Base-by-base conservation (phyloP, 2,329 filamentous ascomycete genomes). In the Arthrobotrys sinensis region DNA sequence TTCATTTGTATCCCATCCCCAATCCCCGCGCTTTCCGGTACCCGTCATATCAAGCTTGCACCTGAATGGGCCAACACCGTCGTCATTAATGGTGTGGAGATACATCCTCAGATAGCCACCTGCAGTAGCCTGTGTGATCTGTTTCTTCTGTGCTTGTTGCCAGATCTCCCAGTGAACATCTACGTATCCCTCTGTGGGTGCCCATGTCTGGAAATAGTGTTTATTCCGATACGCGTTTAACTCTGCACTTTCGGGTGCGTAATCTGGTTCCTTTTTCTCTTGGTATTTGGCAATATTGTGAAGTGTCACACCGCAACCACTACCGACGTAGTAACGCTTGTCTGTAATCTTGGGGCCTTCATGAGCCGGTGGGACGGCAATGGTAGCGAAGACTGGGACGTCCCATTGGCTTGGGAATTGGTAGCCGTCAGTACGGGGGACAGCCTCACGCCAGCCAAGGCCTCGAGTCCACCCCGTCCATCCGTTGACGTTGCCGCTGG, bases 11-110 rank as follows among this genome's bases (percentile, higher is more conserved):
- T 62, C 55, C 55, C 55, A 62, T 10, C 55, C 55, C 11, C 40
- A 36, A 21, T 43, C 34, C 3, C 19, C 16, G 11, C 55, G 38
- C 14, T 14, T 21, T 43, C 34, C 55, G 2, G 55, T 21, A n/a
- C 32, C 55, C 2, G 55, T 40, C 55, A 21, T 16, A 14, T 62
- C 55, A 36, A 62, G 55, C 16, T 62, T 62, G 16, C 55, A 62
- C 34, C 55, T 40, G 36, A 40, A 62, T 3, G 55, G 55, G 21
- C 55, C 55, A 43, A 36, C 55, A 16, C 55, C 55, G 16, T 62
- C 55, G n/a, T 62, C 55, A n/a, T 62, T 62, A 11, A 62, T n/a
- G 32, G 40, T 62, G 55, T 62, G 55, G 11, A 62, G 32, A 14
- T 62, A 40, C 34, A 62, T 34, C 55, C 55, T 62, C 3, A 62